Conservation (phyloP, 768 basidiomycete species). For the Amanita thiersii region DNA sequence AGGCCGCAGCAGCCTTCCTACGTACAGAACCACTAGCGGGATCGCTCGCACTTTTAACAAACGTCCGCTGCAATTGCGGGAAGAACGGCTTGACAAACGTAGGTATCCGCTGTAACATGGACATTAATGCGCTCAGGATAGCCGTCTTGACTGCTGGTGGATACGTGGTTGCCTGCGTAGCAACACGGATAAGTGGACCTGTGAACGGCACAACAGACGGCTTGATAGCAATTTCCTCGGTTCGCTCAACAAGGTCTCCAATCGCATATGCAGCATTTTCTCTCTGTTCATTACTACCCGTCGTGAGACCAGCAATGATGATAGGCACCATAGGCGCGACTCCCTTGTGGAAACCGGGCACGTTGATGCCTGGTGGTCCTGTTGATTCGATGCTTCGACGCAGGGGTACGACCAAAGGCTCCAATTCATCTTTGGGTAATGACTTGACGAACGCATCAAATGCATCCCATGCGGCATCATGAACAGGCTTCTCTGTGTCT, state of each 20-base stretch:
- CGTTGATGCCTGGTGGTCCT: slow-evolving; percentile 65
- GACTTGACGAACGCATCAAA: slow-evolving; percentile 87
- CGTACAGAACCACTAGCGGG: slow-evolving; percentile 71
- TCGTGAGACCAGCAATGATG: slow-evolving; percentile 87
- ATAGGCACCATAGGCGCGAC: slow-evolving; percentile 77
- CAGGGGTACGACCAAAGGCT: slow-evolving; percentile 83
- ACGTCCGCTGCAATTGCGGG: slow-evolving; percentile 93
- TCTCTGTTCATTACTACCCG: slow-evolving; percentile 89
- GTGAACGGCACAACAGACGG: slow-evolving; percentile 94
- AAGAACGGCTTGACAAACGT: slow-evolving; percentile 95
- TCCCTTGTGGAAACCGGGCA: slow-evolving; percentile 87
- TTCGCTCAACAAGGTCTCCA: slow-evolving; percentile 88
- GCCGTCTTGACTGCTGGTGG: slow-evolving; percentile 91
- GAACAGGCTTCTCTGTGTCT: slow-evolving; percentile 65
- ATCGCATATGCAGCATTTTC: slow-evolving; percentile 96
- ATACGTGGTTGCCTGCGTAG: slow-evolving; percentile 81
- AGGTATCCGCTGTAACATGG: slow-evolving; percentile 82
- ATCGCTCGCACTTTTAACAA: slow-evolving; percentile 89
- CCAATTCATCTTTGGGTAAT: slow-evolving; percentile 87
- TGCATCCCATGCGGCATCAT: slow-evolving; percentile 75
- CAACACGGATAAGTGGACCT: slow-evolving; percentile 91
- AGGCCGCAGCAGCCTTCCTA: slow-evolving; percentile 71
- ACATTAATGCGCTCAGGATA: slow-evolving; percentile 77
- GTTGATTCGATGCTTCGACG: slow-evolving; percentile 82
- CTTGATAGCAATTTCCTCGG: slow-evolving; percentile 78